Base-by-base conservation (phyloP, 2,329 filamentous ascomycete species). In the Magnaporthiopsis incrustans region DNA sequence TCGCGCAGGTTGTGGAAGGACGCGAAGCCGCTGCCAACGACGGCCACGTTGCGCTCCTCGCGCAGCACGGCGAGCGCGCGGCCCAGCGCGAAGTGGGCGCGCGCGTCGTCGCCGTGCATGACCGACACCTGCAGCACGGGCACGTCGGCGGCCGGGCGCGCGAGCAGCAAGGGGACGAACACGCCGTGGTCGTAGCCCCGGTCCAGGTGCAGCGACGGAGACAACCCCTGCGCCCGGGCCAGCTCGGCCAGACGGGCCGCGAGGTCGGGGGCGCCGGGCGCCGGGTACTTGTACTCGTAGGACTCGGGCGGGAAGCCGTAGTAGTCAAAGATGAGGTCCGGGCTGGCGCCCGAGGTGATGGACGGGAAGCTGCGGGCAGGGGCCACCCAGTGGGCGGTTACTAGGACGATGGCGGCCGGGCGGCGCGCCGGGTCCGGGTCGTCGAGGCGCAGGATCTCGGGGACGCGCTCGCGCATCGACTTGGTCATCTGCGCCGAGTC, bases 131-230 rank as follows among this genome's bases (percentile, higher is more conserved):
- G 84, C n/a, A 87, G 75, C 35, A 86, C 76, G 60, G 84, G 84
- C 2, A 84, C 70, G 64, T 78, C 73, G 67, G 82, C 84, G 57
- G 74, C 68, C 26, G 84, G 84, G 64, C 81, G 73, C 68, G 83
- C 79, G 58, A 86, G 81, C 59, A 79, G 76, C 73, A 86, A 76
- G 8, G 84, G 84, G 32, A 86, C 73, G 71, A 86, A 86, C 65
- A 86, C 82, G 74, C 84, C 84, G 70, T 86, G 84, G 70, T 86
- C 84, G 84, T 84, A 86, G 65, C 79, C 77, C 74, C 79, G 77
- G 64, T 72, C 62, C 18, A 63, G 67, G 66, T 82, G 75, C 15
- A 82, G 72, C 15, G 66, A 66, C 2, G 77, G 73, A 18, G 72
- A 67, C 0, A 86, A 71, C 0, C 84, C 84, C n/a, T 77, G 76